Base-by-base conservation (phyloP, 1,139 yeast genomes). In the Suhomyces yuchorum region DNA sequence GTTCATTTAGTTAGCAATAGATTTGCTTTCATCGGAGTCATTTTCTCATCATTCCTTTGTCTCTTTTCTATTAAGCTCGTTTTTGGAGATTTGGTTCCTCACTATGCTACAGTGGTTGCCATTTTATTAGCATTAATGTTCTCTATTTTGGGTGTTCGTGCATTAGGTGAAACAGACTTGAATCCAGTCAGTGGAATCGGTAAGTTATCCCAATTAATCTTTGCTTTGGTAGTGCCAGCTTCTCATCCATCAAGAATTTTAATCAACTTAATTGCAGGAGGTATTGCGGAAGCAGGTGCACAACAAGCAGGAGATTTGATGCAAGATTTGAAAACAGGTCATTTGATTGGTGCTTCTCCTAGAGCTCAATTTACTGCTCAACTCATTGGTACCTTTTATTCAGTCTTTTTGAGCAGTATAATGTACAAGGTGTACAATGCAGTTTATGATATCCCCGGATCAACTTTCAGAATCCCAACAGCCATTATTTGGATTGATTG, bases 111-210 rank as follows among this genome's bases (percentile, higher is more conserved):
- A 37, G 59, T 83, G 0, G 67, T 81, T 3, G 95, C 97, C 0
- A 80, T 92, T 4, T 50, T 85, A 0, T 61, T 93, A 34, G 96
- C 99, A 0, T 70, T 92, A 37, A 70, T 90, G 51, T 76, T 93
- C 43, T 88, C 97, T 0, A 77, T 93, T 1, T 71, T 93, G 9
- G 99, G 96, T 1, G 96, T 93, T 0, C 74, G 98, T 44, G 97
- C 99, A 0, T 71, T 93, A 8, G 99, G 99, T 8, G 98, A 93
- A 63, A 93, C 99, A 0, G 99, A 93, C 68, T 76, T 93, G 56
- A 93, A 93, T 61, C 99, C 99, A 0, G 99, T 93, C 1, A 87
- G 96, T 60, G 98, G 98, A 0, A 92, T 93, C 37, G 98, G 99
- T 2, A 93, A 93, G 66, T 73, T 93, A 20, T 91, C 97, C 0